phyloP scores from a whole-genome alignment of 768 basidiomycete species.

The Lentinula sp. region DNA sequence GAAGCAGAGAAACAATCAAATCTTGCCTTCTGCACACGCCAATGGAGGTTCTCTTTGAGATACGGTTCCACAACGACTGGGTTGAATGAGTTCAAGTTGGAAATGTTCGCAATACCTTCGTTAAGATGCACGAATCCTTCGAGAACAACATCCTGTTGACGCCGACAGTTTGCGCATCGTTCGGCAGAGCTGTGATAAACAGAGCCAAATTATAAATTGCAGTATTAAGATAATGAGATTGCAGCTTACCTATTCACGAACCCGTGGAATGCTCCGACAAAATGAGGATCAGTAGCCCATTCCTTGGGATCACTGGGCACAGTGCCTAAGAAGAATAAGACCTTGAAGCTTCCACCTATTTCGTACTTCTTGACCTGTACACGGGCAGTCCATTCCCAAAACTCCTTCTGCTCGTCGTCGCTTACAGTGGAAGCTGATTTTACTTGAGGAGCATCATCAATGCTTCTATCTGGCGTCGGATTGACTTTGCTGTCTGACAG shows the following conservation, averaged over 20 bases:
- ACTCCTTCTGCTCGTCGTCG: not conserved
- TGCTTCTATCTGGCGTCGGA: not conserved
- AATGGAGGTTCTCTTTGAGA: conserved; percentile 31
- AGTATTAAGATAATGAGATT: not conserved
- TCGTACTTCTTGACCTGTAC: conserved; percentile 37
- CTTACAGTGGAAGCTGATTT: not conserved
- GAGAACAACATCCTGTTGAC: conserved; percentile 21
- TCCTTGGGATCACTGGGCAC: conserved; percentile 29
- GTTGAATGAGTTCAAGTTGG: conserved; percentile 25
- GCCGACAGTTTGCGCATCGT: conserved; percentile 34
- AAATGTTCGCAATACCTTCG: conserved; percentile 22
- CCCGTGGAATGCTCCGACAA: conserved; percentile 37
- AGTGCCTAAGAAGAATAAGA: conserved; percentile 41
- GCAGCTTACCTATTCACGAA: conserved; percentile 29
- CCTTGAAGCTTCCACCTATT: conserved; percentile 34
- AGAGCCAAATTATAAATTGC: conserved; percentile 13
- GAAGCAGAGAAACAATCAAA: not conserved
- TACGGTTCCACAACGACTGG: conserved; percentile 35
- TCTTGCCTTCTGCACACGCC: conserved; percentile 35
- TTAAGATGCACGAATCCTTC: conserved; percentile 44
- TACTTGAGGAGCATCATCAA: not conserved
- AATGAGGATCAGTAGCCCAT: conserved; percentile 28
- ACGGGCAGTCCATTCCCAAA: conserved; percentile 38
- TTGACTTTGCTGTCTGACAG: not conserved
- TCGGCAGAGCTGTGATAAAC: conserved; percentile 10